Percentiles rank a stretch among this genome's conserved stretches.
These are phyloP conservation scores for Fusarium humuli DNA, from an alignment of 2,329 filamentous ascomycete species.

Conservation along the genomic window DNA sequence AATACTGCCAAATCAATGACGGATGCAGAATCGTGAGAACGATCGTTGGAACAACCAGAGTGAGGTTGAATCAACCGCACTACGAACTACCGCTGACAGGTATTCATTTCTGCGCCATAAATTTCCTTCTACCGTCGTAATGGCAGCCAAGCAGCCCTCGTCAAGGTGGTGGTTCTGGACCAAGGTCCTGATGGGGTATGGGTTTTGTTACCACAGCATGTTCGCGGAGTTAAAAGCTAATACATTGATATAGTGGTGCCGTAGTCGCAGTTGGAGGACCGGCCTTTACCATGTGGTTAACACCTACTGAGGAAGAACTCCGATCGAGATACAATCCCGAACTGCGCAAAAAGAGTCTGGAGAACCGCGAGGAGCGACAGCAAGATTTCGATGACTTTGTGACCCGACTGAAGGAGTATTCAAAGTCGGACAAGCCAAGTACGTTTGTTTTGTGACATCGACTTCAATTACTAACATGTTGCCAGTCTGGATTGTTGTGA, in stretches of 20 bases:
- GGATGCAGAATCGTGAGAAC: slow-evolving; percentile 46
- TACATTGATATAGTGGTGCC: slow-evolving; percentile 67
- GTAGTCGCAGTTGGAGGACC: slow-evolving; percentile 85
- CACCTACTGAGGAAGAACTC: slow-evolving; percentile 90
- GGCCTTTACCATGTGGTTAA: slow-evolving; percentile 81
- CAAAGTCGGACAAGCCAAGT: slow-evolving; percentile 93
- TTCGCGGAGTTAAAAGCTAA: slow-evolving; percentile 20
- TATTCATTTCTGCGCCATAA: not conserved
- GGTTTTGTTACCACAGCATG: slow-evolving; percentile 34
- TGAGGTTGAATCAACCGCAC: slow-evolving; percentile 4
- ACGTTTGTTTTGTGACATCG: slow-evolving; percentile 51
- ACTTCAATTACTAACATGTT: slow-evolving; percentile 20
- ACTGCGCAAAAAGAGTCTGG: slow-evolving; percentile 88
- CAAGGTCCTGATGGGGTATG: slow-evolving; percentile 80
- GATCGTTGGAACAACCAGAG: slow-evolving; percentile 44
- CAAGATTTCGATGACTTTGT: slow-evolving; percentile 94
- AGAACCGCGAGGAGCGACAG: slow-evolving; percentile 78
- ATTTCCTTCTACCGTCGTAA: slow-evolving; percentile 15
- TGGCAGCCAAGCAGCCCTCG: slow-evolving; percentile 57
- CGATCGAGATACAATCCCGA: slow-evolving; percentile 95
- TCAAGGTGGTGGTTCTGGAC: slow-evolving; percentile 68
- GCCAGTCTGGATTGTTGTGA: slow-evolving; percentile 64
- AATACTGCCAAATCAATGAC: slow-evolving; percentile 49
- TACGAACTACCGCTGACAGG: not conserved
- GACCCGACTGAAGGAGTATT: slow-evolving; percentile 83